Percentiles rank a stretch among this genome's conserved stretches.
These are phyloP conservation scores for Phytophthora capsici DNA, from an alignment of 352 stramenopile species.

Conservation along the genomic window DNA sequence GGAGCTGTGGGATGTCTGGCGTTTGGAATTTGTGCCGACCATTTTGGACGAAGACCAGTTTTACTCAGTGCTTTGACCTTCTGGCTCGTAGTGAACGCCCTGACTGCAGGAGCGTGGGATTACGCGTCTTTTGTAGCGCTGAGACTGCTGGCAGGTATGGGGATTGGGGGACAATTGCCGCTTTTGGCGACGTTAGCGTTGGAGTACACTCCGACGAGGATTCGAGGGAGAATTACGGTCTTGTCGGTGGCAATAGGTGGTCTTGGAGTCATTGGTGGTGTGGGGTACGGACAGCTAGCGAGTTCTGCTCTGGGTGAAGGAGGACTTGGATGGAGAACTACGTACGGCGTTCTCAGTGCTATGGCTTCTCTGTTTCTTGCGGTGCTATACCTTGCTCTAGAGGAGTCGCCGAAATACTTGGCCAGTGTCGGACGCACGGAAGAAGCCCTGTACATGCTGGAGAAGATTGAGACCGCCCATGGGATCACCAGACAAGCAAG, in stretches of 20 bases:
- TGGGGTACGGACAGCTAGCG: slow-evolving; percentile 43
- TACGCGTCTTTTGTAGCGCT: slow-evolving; percentile 51
- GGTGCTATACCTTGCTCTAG: slow-evolving; percentile 37
- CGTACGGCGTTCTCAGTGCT: slow-evolving; percentile 39
- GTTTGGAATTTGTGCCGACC: slow-evolving; percentile 63
- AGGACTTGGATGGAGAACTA: slow-evolving; percentile 35
- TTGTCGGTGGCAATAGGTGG: slow-evolving; percentile 49
- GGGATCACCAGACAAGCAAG: slow-evolving; percentile 60
- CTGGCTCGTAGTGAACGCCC: slow-evolving; percentile 47
- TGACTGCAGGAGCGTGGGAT: slow-evolving; percentile 46
- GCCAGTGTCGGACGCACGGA: slow-evolving; percentile 62
- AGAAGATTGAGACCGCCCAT: slow-evolving; percentile 64
- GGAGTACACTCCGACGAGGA: slow-evolving; percentile 68
- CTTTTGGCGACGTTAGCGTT: slow-evolving; percentile 58
- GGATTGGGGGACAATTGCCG: slow-evolving; percentile 62
- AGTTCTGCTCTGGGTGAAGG: slow-evolving; percentile 20
- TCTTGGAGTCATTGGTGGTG: slow-evolving; percentile 48
- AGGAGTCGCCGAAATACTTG: slow-evolving; percentile 77
- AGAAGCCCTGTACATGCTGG: slow-evolving; percentile 59
- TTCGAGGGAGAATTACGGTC: slow-evolving; percentile 63
- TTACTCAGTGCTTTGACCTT: slow-evolving; percentile 46
- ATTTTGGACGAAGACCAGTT: slow-evolving; percentile 57
- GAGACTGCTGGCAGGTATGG: slow-evolving; percentile 48
- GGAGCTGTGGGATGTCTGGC: slow-evolving; percentile 52
- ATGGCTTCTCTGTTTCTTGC: slow-evolving; percentile 33